A percentile compares a stretch with the other conserved stretches of the same genome.
These are phyloP conservation scores for Ophiostoma novo-ulmi DNA, from an alignment of 2,329 filamentous ascomycete genomes.

Conservation along the genomic window DNA sequence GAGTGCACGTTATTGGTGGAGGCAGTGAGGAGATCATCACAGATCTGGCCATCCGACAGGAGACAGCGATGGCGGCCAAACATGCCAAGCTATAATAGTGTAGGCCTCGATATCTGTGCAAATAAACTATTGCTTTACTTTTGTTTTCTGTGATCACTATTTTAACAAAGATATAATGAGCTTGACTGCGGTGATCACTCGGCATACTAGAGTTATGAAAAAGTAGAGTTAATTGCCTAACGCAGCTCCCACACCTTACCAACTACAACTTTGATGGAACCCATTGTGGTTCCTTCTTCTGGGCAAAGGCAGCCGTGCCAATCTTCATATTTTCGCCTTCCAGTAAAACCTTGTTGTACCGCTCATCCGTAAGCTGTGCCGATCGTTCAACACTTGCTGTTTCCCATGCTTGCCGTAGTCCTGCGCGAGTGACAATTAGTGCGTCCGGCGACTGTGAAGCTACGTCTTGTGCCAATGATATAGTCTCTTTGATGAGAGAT, in stretches of 20 bases:
- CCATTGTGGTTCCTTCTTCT: constrained; percentile 30
- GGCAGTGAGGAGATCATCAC: constrained; percentile 53
- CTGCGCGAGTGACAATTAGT: constrained; percentile 67
- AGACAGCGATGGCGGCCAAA: constrained; percentile 30
- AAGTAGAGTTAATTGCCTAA: neutral
- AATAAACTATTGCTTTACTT: no score
- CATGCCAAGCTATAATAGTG: constrained; percentile 26
- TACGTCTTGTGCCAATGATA: constrained; percentile 57
- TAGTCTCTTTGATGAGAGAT: constrained; percentile 37
- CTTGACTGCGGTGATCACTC: no score
- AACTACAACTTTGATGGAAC: constrained; percentile 30
- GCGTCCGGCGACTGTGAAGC: constrained; percentile 67
- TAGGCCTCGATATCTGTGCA: no score
- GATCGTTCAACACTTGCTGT: constrained; percentile 33
- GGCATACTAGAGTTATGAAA: no score
- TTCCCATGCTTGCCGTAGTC: constrained; percentile 68
- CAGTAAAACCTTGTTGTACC: constrained; percentile 29
- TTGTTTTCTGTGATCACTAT: neutral
- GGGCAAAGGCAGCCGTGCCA: constrained; percentile 31
- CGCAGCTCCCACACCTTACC: neutral
- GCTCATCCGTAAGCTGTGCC: constrained; percentile 27
- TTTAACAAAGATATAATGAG: no score
- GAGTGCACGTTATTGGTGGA: constrained; percentile 49
- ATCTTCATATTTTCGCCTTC: constrained; percentile 30
- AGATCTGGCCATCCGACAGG: constrained; percentile 48